These are phyloP conservation scores for Komagataella pseudopastoris DNA, from an alignment of 805 yeast species.

Conservation along the genomic window DNA sequence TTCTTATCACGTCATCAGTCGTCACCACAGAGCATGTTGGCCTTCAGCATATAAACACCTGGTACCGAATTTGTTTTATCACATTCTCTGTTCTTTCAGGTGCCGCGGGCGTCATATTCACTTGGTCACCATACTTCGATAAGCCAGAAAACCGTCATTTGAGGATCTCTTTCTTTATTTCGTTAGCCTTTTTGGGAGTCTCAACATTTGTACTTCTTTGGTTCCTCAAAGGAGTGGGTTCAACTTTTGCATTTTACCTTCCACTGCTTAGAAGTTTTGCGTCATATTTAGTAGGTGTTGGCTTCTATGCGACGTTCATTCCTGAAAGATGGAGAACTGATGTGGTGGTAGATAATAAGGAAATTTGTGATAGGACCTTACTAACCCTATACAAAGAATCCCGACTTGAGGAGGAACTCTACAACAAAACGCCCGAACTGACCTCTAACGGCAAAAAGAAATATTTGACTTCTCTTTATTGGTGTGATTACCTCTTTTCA, in stretches of 20 bases:
- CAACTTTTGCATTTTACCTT: constrained; percentile 38
- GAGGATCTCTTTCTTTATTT: constrained; percentile 68
- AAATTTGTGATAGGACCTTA: constrained; percentile 18
- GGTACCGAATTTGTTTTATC: constrained; percentile 33
- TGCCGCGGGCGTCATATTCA: constrained; percentile 55
- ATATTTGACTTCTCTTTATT: constrained; percentile 49
- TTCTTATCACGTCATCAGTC: constrained; percentile 80
- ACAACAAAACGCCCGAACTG: constrained; percentile 24
- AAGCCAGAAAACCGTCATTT: constrained; percentile 71
- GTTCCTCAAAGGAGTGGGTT: constrained; percentile 37
- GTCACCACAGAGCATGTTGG: constrained; percentile 76
- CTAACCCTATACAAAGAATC: constrained; percentile 12
- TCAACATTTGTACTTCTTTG: constrained; percentile 46
- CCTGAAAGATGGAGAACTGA: constrained; percentile 85
- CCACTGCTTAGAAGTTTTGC: constrained; percentile 64
- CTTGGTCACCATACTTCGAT: constrained; percentile 91
- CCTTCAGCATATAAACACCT: constrained; percentile 42
- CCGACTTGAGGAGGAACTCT: constrained; percentile 11
- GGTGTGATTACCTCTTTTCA: constrained; percentile 64
- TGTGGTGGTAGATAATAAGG: constrained; percentile 34
- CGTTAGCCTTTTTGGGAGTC: constrained; percentile 66
- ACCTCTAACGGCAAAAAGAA: constrained; percentile 16
- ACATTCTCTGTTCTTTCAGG: constrained; percentile 56
- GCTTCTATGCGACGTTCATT: constrained; percentile 73
- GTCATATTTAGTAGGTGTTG: constrained; percentile 74